Evolutionary conservation across 2,329 filamentous ascomycete genomes (phyloP).

Genomic region (Dactylonectria estremocensis): DNA sequence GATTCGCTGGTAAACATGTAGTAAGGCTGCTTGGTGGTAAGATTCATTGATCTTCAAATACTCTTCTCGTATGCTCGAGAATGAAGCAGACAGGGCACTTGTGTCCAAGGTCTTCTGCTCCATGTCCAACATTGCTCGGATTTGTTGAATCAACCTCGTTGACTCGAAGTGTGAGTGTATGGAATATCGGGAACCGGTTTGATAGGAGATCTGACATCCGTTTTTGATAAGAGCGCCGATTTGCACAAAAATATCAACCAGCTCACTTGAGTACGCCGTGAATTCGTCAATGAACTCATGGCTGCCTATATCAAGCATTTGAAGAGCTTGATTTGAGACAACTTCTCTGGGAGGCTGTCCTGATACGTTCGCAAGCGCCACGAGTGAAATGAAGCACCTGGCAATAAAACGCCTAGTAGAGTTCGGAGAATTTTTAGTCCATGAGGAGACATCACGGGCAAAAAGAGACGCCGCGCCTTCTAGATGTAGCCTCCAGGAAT

Average conservation of each 20-base stretch:
- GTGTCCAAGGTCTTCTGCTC: not conserved
- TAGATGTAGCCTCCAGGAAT: slow-evolving; percentile 19
- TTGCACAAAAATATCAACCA: slow-evolving; percentile 1
- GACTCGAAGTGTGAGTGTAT: not conserved
- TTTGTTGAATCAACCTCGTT: not conserved
- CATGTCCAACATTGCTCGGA: not conserved
- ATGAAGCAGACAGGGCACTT: not conserved
- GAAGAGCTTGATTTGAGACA: not conserved
- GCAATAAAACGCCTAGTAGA: slow-evolving; percentile 5
- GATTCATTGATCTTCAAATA: slow-evolving; percentile 13
- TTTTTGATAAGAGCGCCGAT: slow-evolving; percentile 2
- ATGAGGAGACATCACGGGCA: not conserved
- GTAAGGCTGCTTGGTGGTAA: slow-evolving; percentile 9
- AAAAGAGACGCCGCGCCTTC: slow-evolving; percentile 18
- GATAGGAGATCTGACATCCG: not conserved
- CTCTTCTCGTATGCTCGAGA: not conserved
- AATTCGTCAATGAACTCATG: slow-evolving; percentile 10
- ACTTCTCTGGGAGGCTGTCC: not conserved
- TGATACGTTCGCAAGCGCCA: slow-evolving; percentile 13
- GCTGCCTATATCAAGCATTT: not conserved
- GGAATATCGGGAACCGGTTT: not conserved
- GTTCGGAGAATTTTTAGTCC: not conserved
- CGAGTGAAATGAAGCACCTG: slow-evolving; percentile 20
- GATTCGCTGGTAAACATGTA: slow-evolving; percentile 18
- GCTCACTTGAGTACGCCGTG: slow-evolving; percentile 8